Evolutionary conservation across 2,329 filamentous ascomycete genomes (phyloP), one percentile per base, ranked within the genome.

Genomic region (Fusarium sp.): DNA sequence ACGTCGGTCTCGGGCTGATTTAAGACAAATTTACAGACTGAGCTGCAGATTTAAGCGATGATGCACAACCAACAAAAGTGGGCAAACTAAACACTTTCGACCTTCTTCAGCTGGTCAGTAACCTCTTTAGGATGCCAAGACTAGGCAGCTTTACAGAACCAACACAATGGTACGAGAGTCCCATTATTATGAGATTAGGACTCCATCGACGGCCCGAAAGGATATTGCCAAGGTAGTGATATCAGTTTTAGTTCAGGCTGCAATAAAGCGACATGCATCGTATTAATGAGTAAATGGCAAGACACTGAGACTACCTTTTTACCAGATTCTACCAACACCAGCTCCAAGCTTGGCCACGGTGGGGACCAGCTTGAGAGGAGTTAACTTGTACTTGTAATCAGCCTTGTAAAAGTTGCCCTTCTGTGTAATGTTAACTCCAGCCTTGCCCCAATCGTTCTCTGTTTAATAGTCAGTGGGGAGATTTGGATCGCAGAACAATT

Each of bases 391-490:
- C 66, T 81, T 79, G 76, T 89, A 89, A 15, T 84, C 84, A 8
- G 84, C 86, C 75, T 82, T 82, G 8, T 82, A 84, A 66, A 89
- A 87, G 59, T 83, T 82, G 6, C 87, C 87, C 10, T 84, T 82
- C 72, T 84, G 84, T 0, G 87, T 89, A 38, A 89, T 88, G 63
- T 89, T 89, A 50, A 88, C 83, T 2, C 78, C 78, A 1, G 85
- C 85, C 7, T 76, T 69, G 4, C 87, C 87, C 76, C 84, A 89
- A 47, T 89, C 86, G 72, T 89, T 81, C 52, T 75, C 79, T 81
- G 51, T 41, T 8, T 4, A 1, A 13, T 5, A 1, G 41, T 80
- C 34, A 80, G 75, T 44, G 6, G 0, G 0, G 2, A 26, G 20
- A 84, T 67, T 8, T 81, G 32, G 72, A 18, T 11, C 10, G 0